Base-by-base conservation (phyloP, 2,329 filamentous ascomycete genomes). In the Pleoardoris graminearum region DNA sequence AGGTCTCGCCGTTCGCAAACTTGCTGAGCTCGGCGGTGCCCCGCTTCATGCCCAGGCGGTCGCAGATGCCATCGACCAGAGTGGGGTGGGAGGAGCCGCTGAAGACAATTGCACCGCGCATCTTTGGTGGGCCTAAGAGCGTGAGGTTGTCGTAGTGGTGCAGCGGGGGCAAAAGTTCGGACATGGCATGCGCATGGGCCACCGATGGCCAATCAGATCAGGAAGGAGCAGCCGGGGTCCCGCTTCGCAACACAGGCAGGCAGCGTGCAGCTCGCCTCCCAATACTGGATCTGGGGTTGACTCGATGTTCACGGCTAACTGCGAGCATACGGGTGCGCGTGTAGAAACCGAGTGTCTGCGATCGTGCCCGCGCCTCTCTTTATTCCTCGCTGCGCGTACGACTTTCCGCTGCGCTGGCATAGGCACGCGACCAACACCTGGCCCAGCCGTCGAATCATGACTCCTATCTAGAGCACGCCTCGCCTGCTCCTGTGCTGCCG, bases 1-100 rank as follows among this genome's bases (percentile, higher is more conserved):
- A 85, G 41, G 85, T 88, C 77, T 88, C 85, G 58, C 85, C 85
- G 74, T 88, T 88, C 74, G 81, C 82, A 71, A 88, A 88, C 70
- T 87, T 87, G 59, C 82, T 80, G 60, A 88, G 76, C 55, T 84
- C 80, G 58, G 82, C 85, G 56, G 81, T 79, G 45, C 82, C 80
- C 22, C 80, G 81, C 53, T 80, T 77, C 60, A 81, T 82, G 38
- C 85, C 85, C 59, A 88, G 76, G 43, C 85, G 79, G 67, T 87
- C 83, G 70, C 85, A 88, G 65, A 88, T 86, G 50, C 81, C 79
- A 58, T 87, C 83, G 63, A 85, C 81, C 46, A 88, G 80, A 55
- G 74, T 73, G 35, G 85, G 85, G 71, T 88, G 85, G 55, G 84
- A 87, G 50, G 80, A 83, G 60, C 85, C 85, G 48, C 82, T 82